These are phyloP conservation scores for Haberlea rhodopensis DNA, from an alignment of 257 asterid species.

Conservation along the genomic window DNA sequence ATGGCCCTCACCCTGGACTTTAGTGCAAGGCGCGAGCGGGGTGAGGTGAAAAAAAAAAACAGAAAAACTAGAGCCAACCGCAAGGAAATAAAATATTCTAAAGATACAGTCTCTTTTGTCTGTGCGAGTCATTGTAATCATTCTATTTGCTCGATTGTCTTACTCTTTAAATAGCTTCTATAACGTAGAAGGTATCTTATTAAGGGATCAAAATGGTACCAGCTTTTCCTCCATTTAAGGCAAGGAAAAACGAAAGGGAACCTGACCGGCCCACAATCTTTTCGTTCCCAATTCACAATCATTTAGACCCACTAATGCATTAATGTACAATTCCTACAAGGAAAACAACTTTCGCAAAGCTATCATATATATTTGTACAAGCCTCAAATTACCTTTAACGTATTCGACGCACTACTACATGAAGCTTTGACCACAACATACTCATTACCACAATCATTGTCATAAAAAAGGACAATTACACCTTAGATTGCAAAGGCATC, in stretches of 20 bases:
- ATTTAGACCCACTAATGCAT: neutral
- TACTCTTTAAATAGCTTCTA: neutral
- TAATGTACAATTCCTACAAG: neutral
- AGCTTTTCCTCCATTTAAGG: neutral
- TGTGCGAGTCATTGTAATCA: neutral
- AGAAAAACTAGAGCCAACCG: neutral
- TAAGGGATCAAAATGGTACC: neutral
- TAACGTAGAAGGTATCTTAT: neutral
- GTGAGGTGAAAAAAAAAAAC: neutral
- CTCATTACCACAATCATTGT: neutral
- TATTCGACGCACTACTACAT: neutral
- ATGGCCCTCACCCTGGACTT: neutral
- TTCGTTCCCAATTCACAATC: neutral
- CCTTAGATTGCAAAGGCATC: neutral
- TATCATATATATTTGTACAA: neutral
- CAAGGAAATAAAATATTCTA: neutral
- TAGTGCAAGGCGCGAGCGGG: neutral
- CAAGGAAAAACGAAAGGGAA: slow-evolving; percentile 2
- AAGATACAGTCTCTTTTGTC: neutral
- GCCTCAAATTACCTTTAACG: neutral
- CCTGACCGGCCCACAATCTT: neutral
- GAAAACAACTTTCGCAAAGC: neutral
- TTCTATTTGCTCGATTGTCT: neutral
- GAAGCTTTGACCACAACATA: neutral
- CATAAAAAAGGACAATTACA: neutral